Percentiles rank a stretch among this genome's conserved stretches.
These are phyloP conservation scores for Mycena kentingensis DNA, from an alignment of 768 basidiomycete genomes.

Conservation along the genomic window DNA sequence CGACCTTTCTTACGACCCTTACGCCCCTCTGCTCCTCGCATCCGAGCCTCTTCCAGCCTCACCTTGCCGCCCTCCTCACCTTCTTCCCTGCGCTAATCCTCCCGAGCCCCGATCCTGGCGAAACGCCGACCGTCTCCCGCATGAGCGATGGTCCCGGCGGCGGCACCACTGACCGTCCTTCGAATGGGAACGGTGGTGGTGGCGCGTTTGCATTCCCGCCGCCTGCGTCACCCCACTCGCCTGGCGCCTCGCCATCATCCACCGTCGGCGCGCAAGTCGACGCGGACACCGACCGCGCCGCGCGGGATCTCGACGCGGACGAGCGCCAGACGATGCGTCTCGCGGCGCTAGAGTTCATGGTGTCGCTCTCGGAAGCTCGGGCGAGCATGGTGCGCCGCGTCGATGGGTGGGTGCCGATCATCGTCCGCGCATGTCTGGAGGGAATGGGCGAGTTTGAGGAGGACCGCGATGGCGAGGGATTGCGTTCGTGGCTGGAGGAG, in stretches of 20 bases:
- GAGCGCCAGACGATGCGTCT: constrained; percentile 70
- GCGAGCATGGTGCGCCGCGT: constrained; percentile 69
- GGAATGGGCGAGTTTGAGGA: constrained; percentile 81
- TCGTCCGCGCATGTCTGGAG: constrained; percentile 78
- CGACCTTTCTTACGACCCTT: constrained; percentile 66
- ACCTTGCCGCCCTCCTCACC: constrained; percentile 64
- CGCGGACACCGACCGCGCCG: constrained; percentile 30
- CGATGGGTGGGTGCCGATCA: constrained; percentile 67
- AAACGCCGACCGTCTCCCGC: constrained; percentile 49
- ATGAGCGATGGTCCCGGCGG: constrained; percentile 30
- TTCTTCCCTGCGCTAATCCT: constrained; percentile 76
- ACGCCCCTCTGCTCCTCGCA: constrained; percentile 71
- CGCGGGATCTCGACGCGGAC: constrained; percentile 54
- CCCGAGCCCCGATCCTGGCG: constrained; percentile 52
- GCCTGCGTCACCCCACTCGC: constrained; percentile 16
- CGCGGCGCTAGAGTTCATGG: constrained; percentile 80
- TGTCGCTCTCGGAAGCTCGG: constrained; percentile 74
- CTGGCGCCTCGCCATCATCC: constrained; percentile 45
- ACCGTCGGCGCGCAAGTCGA: constrained; percentile 50
- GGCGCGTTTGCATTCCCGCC: constrained; percentile 46
- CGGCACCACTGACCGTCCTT: constrained; percentile 20
- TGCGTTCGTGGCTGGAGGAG: constrained; percentile 67
- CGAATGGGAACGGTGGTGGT: not conserved
- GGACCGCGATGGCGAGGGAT: constrained; percentile 40
- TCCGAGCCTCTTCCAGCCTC: constrained; percentile 72